Evolutionary conservation across 441 rosid genomes (phyloP), one percentile per base, ranked within the genome.

Genomic region (Mallotus japonicus): DNA sequence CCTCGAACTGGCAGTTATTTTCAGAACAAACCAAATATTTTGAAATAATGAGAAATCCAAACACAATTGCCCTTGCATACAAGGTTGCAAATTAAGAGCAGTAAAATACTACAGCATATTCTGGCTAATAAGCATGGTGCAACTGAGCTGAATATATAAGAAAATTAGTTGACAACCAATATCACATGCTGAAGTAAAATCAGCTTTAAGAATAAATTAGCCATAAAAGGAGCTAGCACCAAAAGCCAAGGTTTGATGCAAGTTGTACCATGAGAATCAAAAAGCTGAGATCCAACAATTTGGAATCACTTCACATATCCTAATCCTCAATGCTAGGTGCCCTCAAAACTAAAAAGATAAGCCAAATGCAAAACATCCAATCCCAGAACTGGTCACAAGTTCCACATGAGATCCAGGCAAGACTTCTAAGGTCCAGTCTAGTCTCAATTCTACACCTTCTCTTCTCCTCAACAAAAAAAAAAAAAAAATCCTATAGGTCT

Each of bases 11-110:
- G 49, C 67, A 24, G 51, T 37, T 44, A 55, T 14, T 69, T 57
- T 65, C 22, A 19, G 9, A 55, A 40, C 69, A 49, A 76, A 63
- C 20, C 73, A 20, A 56, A 66, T 44, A 74, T 74, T 58, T 58
- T 66, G 22, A 69, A 12, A 17, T 37, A 62, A 24, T 20, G 11
- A 51, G 20, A 62, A 6, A 32, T 50, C 49, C 62, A 67, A 54
- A 40, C 17, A 57, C 22, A 47, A 47, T 10, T 57, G 54, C 42
- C 65, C 17, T 22, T 55, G 22, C 1, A 28, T 19, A 24, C 37
- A 70, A 5, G 62, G 16, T 1, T 32, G 49, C 22, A 15, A 0
- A 53, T 51, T 24, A n/a, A 16, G 42, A 65, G 56, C 46, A 63
- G 53, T 24, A 24, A 11, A 14, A 37, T 10, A 13, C 19, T 66